A percentile compares a stretch with the other conserved stretches of the same genome.
Conservation (phyloP, 1,139 yeast species). For the Candida neerlandica region DNA sequence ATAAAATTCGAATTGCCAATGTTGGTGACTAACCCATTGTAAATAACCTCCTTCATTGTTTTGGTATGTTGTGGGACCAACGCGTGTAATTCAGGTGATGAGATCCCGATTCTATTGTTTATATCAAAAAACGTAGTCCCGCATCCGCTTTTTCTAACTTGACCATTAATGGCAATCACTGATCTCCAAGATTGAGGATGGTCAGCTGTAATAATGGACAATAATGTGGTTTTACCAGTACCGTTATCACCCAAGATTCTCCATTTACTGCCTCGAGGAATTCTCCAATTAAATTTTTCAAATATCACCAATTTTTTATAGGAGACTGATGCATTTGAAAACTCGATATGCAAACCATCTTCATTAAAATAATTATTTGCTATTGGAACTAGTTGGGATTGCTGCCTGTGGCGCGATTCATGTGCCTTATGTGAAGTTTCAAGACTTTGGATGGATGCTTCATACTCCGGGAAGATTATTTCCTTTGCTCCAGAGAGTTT, state of each 20-base stretch:
- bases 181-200: constrained; percentile 96
- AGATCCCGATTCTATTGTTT: constrained; percentile 78
- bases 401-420: constrained; percentile 9
- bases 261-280: constrained; percentile 78
- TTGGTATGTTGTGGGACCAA: constrained; percentile 61
- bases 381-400: constrained; percentile 11
- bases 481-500: constrained; percentile 47
- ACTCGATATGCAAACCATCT: constrained; percentile 49
- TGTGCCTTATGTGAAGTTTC: constrained; percentile 14
- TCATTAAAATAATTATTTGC: constrained; percentile 7
- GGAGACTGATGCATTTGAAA: constrained; percentile 63
- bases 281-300: constrained; percentile 63
- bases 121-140: constrained; percentile 75
- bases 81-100: constrained; percentile 91
- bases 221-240: constrained; percentile 85
- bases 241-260: constrained; percentile 90
- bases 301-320: constrained; percentile 68
- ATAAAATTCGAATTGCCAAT: constrained; percentile 60
- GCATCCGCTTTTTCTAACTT: constrained; percentile 68
- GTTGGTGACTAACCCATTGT: constrained; percentile 65
- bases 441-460: background rate
- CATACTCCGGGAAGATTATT: constrained; percentile 9
- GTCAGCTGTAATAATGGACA: constrained; percentile 85
- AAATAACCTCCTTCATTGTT: constrained; percentile 58
- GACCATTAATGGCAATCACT: constrained; percentile 64